A percentile compares a stretch with the other conserved stretches of the same genome.
These are phyloP conservation scores for Lanmaoa rubissima DNA, from an alignment of 768 basidiomycete species.

Conservation along the genomic window DNA sequence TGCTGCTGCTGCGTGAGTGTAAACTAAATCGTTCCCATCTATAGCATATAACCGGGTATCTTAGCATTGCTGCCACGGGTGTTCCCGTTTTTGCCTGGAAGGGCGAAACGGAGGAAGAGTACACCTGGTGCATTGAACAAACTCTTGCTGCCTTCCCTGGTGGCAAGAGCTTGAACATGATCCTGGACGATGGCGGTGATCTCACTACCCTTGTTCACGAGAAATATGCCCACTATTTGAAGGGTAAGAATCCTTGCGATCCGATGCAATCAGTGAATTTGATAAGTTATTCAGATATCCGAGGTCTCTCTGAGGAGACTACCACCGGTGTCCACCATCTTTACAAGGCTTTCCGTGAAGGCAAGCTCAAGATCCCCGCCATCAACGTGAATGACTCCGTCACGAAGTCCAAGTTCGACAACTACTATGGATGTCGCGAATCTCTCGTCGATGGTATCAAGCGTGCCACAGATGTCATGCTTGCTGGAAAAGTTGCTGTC, in stretches of 20 bases:
- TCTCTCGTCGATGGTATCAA: constrained; percentile 99
- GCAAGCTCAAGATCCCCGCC: constrained; percentile 93
- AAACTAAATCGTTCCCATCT: neutral
- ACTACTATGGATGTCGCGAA: constrained; percentile 99
- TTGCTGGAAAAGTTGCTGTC: constrained; percentile 98
- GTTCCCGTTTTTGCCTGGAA: constrained; percentile 99
- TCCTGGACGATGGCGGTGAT: constrained; percentile 98
- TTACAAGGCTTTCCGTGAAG: constrained; percentile 96
- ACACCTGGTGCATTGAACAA: constrained; percentile 97
- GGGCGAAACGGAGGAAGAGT: constrained; percentile 99
- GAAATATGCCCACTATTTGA: constrained; percentile 89
- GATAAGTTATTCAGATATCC: constrained; percentile 54
- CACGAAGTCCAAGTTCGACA: constrained; percentile 99
- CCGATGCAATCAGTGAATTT: neutral
- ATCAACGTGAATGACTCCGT: constrained; percentile 99
- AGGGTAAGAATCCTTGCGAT: constrained; percentile 42
- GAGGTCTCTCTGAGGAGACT: constrained; percentile 97
- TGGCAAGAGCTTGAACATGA: constrained; percentile 92
- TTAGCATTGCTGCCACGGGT: constrained; percentile 93
- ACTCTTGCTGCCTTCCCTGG: constrained; percentile 84
- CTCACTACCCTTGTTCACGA: constrained; percentile 93
- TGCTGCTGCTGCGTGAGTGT: constrained; percentile 88
- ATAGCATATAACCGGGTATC: constrained; percentile 1
- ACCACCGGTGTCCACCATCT: constrained; percentile 99
- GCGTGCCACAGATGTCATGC: constrained; percentile 99